phyloP scores from a whole-genome alignment of 2,329 filamentous ascomycete genomes.

The Fusarium sp. region DNA sequence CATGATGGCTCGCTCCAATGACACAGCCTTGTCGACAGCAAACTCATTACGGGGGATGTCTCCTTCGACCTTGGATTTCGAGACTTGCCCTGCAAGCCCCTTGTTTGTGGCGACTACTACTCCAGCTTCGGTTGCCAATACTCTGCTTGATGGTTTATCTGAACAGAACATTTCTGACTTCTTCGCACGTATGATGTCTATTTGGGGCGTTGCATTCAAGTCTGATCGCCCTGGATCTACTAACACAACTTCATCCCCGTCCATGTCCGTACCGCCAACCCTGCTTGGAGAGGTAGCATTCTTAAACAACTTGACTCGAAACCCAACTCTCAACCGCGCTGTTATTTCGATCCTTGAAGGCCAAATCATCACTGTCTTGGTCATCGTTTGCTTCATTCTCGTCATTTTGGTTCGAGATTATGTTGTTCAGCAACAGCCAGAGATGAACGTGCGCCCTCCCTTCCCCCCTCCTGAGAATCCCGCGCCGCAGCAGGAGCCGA shows the following conservation, averaged over 20 bases:
- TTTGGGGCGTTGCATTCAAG: conserved; percentile 41
- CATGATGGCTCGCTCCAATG: conserved; percentile 40
- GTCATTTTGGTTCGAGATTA: conserved; percentile 97
- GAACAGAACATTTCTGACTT: conserved; percentile 47
- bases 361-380: conserved; percentile 89
- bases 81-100: conserved; percentile 50
- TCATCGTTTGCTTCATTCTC: conserved; percentile 95
- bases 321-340: conserved; percentile 76
- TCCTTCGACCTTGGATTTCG: conserved; percentile 40
- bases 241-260: conserved; percentile 25
- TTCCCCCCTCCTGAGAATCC: conserved; percentile 59
- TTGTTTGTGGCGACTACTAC: conserved; percentile 47
- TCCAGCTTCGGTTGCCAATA: conserved; percentile 44
- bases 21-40: conserved; percentile 14
- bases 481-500: conserved; percentile 37
- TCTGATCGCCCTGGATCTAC: conserved; percentile 21
- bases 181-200: conserved; percentile 44
- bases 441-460: conserved; percentile 81
- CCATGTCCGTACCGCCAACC: conserved; percentile 33
- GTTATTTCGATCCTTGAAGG: conserved; percentile 89
- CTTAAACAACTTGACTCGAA: conserved; percentile 71
- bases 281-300: conserved; percentile 67
- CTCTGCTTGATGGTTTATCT: conserved; percentile 43
- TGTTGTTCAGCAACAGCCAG: conserved; percentile 96
- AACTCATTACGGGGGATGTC: conserved; percentile 44